Conservation (phyloP, 2,329 filamentous ascomycete species). For the Alternaria brassicae region DNA sequence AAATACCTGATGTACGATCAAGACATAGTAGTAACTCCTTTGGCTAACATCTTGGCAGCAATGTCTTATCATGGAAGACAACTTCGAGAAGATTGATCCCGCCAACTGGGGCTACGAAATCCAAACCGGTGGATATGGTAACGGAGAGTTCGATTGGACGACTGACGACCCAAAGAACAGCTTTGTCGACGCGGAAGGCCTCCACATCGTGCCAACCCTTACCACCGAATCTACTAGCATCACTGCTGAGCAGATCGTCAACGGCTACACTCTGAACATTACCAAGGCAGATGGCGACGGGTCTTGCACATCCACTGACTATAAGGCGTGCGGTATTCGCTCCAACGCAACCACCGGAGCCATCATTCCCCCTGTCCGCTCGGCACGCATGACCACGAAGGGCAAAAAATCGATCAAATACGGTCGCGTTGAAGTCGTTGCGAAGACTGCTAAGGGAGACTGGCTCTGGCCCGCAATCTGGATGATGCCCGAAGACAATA, state of each 20-base stretch:
- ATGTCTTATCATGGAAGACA: conserved; percentile 61
- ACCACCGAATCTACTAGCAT: conserved; percentile 68
- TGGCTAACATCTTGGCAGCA: conserved; percentile 15
- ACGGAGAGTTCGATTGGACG: conserved; percentile 72
- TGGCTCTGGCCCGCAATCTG: conserved; percentile 91
- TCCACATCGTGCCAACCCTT: conserved; percentile 78
- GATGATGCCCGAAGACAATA: conserved; percentile 66
- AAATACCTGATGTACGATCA: conserved; percentile 18
- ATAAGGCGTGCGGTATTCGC: conserved; percentile 68
- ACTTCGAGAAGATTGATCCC: conserved; percentile 63
- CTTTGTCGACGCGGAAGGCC: conserved; percentile 70
- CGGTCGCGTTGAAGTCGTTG: conserved; percentile 79
- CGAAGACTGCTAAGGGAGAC: conserved; percentile 76
- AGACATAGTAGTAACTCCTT: background rate
- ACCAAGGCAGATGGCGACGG: conserved; percentile 51
- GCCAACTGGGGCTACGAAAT: conserved; percentile 75
- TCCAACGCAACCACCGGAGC: conserved; percentile 79
- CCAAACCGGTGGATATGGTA: conserved; percentile 73
- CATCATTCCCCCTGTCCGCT: conserved; percentile 77
- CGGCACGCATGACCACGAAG: conserved; percentile 77
- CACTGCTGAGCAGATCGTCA: conserved; percentile 72
- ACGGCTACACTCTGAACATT: conserved; percentile 36
- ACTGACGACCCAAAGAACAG: conserved; percentile 76
- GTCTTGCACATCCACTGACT: conserved; percentile 69
- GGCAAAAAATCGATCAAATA: conserved; percentile 77